Evolutionary conservation across 495 filamentous ascomycete species (phyloP).

Genomic region (Rhizodiscina lignyota): DNA sequence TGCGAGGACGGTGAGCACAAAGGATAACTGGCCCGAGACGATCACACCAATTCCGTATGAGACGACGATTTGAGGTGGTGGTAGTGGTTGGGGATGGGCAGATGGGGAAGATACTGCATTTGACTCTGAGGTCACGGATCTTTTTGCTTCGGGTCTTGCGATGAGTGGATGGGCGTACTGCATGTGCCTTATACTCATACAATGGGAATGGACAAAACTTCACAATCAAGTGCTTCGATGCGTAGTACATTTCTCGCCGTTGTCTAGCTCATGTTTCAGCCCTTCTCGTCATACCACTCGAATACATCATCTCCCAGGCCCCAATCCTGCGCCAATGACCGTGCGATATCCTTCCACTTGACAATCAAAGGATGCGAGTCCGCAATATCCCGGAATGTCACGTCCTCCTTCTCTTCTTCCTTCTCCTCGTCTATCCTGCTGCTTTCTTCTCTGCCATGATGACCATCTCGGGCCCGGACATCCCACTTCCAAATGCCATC

Average conservation of each 20-base stretch:
- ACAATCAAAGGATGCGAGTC: conserved; percentile 39
- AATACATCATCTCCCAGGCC: conserved; percentile 16
- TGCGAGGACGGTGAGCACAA: conserved; percentile 55
- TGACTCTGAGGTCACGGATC: no score
- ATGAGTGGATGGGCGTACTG: no score
- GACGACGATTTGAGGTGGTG: conserved; percentile 72
- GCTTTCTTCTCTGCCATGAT: no score
- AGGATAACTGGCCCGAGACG: conserved; percentile 74
- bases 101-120: no score
- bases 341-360: conserved; percentile 34
- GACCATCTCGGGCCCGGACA: conserved; percentile 24
- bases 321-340: conserved; percentile 26
- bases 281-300: conserved; percentile 2
- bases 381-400: conserved; percentile 36
- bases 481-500: conserved; percentile 49
- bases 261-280: no score
- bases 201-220: no score
- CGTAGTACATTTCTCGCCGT: no score
- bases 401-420: no score
- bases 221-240: no score
- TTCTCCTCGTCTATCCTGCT: no score
- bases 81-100: neutral
- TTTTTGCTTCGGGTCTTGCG: no score
- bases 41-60: conserved; percentile 87
- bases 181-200: no score